These are phyloP conservation scores for Kernera saxatilis DNA, from an alignment of 345 rosid genomes.

Conservation along the genomic window DNA sequence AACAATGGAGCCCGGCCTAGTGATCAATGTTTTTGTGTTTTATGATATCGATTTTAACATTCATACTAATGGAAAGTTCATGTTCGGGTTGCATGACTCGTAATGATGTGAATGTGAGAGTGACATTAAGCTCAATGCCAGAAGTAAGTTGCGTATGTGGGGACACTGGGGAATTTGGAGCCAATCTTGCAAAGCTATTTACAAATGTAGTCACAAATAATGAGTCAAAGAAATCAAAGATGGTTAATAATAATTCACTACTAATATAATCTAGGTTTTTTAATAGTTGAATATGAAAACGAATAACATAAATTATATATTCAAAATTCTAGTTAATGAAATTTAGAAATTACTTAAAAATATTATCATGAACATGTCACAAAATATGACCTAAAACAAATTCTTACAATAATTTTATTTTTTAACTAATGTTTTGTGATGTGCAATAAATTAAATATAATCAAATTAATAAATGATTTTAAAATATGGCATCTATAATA, in stretches of 20 bases:
- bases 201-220: neutral
- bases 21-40: too few species aligned
- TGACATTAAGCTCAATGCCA: neutral
- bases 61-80: neutral
- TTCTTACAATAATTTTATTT: too few species aligned
- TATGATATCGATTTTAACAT: neutral
- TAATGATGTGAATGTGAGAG: constrained; percentile 4
- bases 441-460: too few species aligned
- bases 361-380: neutral
- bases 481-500: too few species aligned
- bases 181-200: neutral
- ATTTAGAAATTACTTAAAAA: neutral
- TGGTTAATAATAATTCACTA: neutral
- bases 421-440: neutral
- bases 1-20: too few species aligned
- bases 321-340: neutral
- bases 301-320: neutral
- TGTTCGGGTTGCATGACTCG: neutral
- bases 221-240: neutral
- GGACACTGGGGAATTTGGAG: neutral
- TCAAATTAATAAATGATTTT: too few species aligned
- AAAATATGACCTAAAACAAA: neutral
- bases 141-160: neutral
- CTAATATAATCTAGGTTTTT: neutral
- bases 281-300: neutral